Conservation (phyloP, 1,139 yeast genomes). For the Pichia inconspicua region DNA sequence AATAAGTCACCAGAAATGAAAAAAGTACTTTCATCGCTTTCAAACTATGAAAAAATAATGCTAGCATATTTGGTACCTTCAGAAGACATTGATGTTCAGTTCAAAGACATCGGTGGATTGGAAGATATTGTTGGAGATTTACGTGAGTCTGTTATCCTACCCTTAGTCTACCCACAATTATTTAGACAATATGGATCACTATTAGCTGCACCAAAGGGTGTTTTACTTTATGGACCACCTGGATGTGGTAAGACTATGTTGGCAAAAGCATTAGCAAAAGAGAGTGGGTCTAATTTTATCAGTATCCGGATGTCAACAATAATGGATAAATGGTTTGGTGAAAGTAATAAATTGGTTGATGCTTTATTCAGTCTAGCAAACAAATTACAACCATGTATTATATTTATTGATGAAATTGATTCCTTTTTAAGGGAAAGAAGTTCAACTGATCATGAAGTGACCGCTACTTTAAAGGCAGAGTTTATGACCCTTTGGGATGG, state of each 20-base stretch:
- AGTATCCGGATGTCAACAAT: constrained; percentile 90
- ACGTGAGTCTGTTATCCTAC: constrained; percentile 80
- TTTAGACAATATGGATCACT: constrained; percentile 57
- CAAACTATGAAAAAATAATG: constrained; percentile 64
- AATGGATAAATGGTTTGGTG: constrained; percentile 99
- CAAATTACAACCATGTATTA: constrained; percentile 88
- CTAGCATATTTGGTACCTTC: constrained; percentile 78
- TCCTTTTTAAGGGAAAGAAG: constrained; percentile 85
- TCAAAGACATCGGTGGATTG: constrained; percentile 83
- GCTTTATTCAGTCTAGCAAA: constrained; percentile 87
- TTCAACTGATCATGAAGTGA: constrained; percentile 87
- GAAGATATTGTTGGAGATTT: constrained; percentile 76
- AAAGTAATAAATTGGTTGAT: constrained; percentile 86
- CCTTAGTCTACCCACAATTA: constrained; percentile 67
- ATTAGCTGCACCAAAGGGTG: constrained; percentile 90
- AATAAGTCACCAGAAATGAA: constrained; percentile 12
- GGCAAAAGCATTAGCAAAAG: constrained; percentile 90
- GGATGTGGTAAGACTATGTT: constrained; percentile 98
- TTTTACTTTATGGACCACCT: constrained; percentile 89
- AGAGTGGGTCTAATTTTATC: constrained; percentile 86
- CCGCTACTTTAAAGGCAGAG: constrained; percentile 91
- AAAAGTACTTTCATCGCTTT: constrained; percentile 9
- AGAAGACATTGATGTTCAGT: constrained; percentile 66
- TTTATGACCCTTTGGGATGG: constrained; percentile 99
- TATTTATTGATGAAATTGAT: constrained; percentile 94